phyloP scores from a whole-genome alignment of 805 yeast genomes.

The Priceomyces fermenticarens region DNA sequence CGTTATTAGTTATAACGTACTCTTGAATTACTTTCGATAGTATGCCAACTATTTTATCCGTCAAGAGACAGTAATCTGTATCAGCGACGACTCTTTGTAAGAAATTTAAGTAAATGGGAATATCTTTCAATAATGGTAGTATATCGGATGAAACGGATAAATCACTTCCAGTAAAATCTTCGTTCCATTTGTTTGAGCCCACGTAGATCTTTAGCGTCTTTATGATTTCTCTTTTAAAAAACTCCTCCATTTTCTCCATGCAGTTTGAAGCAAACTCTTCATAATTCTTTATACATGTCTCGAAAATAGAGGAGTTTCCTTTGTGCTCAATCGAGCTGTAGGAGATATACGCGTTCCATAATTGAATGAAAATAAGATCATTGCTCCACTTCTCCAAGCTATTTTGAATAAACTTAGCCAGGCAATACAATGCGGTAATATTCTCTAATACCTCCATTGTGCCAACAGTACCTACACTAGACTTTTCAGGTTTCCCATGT shows the following conservation, averaged over 20 bases:
- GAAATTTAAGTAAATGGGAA: conserved; percentile 25
- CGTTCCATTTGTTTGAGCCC: conserved; percentile 34
- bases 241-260: conserved; percentile 21
- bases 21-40: conserved; percentile 29
- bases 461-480: conserved; percentile 25
- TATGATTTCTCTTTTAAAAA: conserved; percentile 32
- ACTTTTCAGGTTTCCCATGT: conserved; percentile 27
- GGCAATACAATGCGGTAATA: conserved; percentile 33
- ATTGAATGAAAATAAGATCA: conserved; percentile 37
- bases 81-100: conserved; percentile 21
- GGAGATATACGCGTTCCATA: conserved; percentile 32
- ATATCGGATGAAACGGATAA: conserved; percentile 21
- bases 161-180: conserved; percentile 6
- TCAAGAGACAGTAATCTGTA: conserved; percentile 28
- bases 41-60: conserved; percentile 24
- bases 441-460: conserved; percentile 20
- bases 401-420: conserved; percentile 25
- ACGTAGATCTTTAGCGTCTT: conserved; percentile 33
- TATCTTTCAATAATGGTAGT: conserved; percentile 15
- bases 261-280: conserved; percentile 16
- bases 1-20: conserved; percentile 38
- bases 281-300: conserved; percentile 20
- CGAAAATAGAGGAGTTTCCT: conserved; percentile 29
- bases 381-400: conserved; percentile 37
- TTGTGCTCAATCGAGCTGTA: conserved; percentile 11